These are phyloP conservation scores for Simplicillium aogashimaense DNA, from an alignment of 2,329 filamentous ascomycete genomes.

Conservation along the genomic window DNA sequence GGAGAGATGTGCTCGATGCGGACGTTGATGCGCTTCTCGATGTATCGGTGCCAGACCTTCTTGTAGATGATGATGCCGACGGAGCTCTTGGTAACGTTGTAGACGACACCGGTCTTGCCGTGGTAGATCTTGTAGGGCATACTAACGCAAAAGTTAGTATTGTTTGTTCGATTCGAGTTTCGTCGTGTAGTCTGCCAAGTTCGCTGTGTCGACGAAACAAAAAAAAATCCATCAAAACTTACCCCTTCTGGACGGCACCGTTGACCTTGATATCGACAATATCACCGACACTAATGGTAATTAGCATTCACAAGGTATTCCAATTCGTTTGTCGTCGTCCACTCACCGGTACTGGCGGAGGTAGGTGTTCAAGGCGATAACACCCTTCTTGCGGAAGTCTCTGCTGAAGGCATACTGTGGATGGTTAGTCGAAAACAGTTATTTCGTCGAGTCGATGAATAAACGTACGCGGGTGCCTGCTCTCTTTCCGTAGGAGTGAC, in stretches of 20 bases:
- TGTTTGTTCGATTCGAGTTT: slow-evolving; percentile 20
- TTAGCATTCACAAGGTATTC: slow-evolving; percentile 12
- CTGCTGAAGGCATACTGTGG: slow-evolving; percentile 80
- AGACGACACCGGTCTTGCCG: slow-evolving; percentile 96
- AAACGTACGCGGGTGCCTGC: slow-evolving; percentile 71
- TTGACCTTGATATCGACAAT: slow-evolving; percentile 99
- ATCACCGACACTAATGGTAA: slow-evolving; percentile 67
- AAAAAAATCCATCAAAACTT: slow-evolving; percentile 26
- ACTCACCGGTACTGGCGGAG: slow-evolving; percentile 77
- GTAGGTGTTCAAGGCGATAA: slow-evolving; percentile 91
- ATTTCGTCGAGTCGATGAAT: slow-evolving; percentile 8
- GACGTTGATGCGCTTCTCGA: slow-evolving; percentile 99
- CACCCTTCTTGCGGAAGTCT: slow-evolving; percentile 89
- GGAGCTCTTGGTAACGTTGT: slow-evolving; percentile 98
- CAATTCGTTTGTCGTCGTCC: slow-evolving; percentile 6
- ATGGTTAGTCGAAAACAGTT: slow-evolving; percentile 18
- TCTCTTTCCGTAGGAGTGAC: slow-evolving; percentile 81
- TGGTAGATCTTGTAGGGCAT: slow-evolving; percentile 99
- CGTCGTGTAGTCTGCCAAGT: neutral
- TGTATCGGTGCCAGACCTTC: slow-evolving; percentile 98
- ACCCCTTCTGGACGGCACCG: slow-evolving; percentile 97
- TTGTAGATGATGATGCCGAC: slow-evolving; percentile 99
- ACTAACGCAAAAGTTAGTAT: slow-evolving; percentile 34
- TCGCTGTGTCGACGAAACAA: too few species aligned
- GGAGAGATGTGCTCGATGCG: slow-evolving; percentile 93